Conservation (phyloP, 1,139 yeast genomes). For the Kodamaea sp. region DNA sequence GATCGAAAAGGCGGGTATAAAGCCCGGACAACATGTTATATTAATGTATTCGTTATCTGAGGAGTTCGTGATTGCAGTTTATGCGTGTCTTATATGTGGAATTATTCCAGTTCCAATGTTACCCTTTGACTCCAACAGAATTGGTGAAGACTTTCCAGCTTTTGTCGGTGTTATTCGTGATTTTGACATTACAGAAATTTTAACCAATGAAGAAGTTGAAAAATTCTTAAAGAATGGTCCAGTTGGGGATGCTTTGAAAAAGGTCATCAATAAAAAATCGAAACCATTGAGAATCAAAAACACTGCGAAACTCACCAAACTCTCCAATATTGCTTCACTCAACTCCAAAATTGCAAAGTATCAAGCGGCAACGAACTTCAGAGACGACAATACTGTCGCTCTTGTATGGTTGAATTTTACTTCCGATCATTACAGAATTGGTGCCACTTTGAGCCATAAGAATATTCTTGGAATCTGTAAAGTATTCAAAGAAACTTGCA, state of each 20-base stretch:
- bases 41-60: constrained; percentile 87
- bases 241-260: constrained; percentile 63
- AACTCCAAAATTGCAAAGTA: constrained; percentile 46
- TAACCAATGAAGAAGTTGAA: constrained; percentile 80
- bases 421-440: constrained; percentile 70
- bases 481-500: constrained; percentile 89
- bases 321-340: constrained; percentile 50
- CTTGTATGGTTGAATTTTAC: constrained; percentile 70
- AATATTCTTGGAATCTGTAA: constrained; percentile 79
- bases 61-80: constrained; percentile 79
- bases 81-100: constrained; percentile 86
- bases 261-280: constrained; percentile 42
- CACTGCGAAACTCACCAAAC: constrained; percentile 64
- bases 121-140: constrained; percentile 68
- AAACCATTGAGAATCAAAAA: constrained; percentile 61
- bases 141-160: constrained; percentile 75
- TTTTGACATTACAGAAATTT: constrained; percentile 68
- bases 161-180: constrained; percentile 67
- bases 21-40: constrained; percentile 71
- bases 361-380: constrained; percentile 45
- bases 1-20: constrained; percentile 53
- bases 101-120: constrained; percentile 78
- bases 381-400: constrained; percentile 49
- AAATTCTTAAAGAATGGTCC: constrained; percentile 68
- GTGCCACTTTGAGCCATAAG: constrained; percentile 63